Base-by-base conservation (phyloP, 1,284 basidiomycete genomes). In the Apiotrichum gamsii region DNA sequence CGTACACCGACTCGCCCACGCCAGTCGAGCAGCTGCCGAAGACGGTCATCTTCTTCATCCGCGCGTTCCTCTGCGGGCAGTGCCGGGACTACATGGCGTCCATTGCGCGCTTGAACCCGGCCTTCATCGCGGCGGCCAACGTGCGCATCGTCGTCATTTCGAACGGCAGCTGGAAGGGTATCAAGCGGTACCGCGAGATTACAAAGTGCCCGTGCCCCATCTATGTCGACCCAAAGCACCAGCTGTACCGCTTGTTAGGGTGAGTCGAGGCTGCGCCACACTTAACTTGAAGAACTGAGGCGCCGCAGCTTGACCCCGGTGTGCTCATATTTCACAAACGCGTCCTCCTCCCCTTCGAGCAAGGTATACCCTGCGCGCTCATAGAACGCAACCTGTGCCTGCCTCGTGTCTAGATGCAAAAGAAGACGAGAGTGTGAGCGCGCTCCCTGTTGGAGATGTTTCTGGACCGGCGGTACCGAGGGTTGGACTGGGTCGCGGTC, bases 31-130 rank as follows among this genome's bases (percentile, higher is more conserved):
- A n/a, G n/a, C n/a, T n/a, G 16, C 19, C 11, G 15, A 14, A n/a
- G 21, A 65, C 61, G 9, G 63, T 67, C n/a, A 51, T 71, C 8
- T 67, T 71, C 53, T 71, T 65, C 43, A 66, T 68, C 33, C 51
- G 69, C 3, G 45, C 60, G 39, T 67, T 70, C 53, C 67, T 64
- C 62, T 71, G 69, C 49, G 67, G 67, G 15, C 65, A 67, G 54
- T 69, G 66, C 40, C 69, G 70, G 49, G 65, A 70, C 37, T 71
- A 64, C 43, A 54, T 64, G 35, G 61, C 64, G 14, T 65, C 64
- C 2, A 34, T 70, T 3, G 45, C 59, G 0, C 48, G 58, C 10
- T 54, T 68, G 18, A 69, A 69, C 45, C 58, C 56, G 8, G 56
- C 54, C 2, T 66, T 60, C 3, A 42, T 72, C 15, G 55, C 60